Base-by-base conservation (phyloP, 768 basidiomycete genomes). In the Porpolomopsis calyptriformis region DNA sequence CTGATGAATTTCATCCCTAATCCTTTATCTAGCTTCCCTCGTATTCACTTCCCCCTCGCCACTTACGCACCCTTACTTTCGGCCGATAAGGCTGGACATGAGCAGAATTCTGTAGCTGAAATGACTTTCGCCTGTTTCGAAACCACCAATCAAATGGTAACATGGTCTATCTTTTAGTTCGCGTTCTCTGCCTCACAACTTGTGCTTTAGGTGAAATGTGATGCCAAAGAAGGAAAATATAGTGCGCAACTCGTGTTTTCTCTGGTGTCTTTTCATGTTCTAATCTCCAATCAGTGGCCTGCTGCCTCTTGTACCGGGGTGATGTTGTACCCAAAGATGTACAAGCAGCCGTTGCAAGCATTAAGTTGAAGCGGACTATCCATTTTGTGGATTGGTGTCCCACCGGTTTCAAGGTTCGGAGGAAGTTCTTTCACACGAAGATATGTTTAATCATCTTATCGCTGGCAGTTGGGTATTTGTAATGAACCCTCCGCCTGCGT, bases 121-220 rank as follows among this genome's bases (percentile, higher is more conserved):
- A 97, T 98, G 91, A 98, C 94, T 53, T 91, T 88, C 72, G 81
- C 91, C 43, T 97, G 92, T 74, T 97, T 98, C 68, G 94, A 98
- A 70, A 74, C 77, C 51, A 91, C 90, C 50, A 93, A 91, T 67
- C 94, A 97, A 67, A 91, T 98, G 92, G 92, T 74, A 36, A 10
- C 40, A 22, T 14, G 11, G 18, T 33, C 12, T 48, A 16, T 16
- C 34, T 20, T 23, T 25, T 22, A 19, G 38, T 11, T 47, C 12
- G 18, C 12, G 12, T 1, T 26, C 27, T 23, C n/a, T 26, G 26
- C 18, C 48, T 41, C 46, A 42, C 19, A 31, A 19, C 23, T 37
- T 22, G 18, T 34, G 37, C 8, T 11, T 9, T 39, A 64, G 62
- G 62, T 80, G 49, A 78, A 77, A 62, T 97, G 94, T 60, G 94